These are phyloP conservation scores for Ophiostoma sp. DNA, from an alignment of 2,329 filamentous ascomycete species.

Conservation along the genomic window DNA sequence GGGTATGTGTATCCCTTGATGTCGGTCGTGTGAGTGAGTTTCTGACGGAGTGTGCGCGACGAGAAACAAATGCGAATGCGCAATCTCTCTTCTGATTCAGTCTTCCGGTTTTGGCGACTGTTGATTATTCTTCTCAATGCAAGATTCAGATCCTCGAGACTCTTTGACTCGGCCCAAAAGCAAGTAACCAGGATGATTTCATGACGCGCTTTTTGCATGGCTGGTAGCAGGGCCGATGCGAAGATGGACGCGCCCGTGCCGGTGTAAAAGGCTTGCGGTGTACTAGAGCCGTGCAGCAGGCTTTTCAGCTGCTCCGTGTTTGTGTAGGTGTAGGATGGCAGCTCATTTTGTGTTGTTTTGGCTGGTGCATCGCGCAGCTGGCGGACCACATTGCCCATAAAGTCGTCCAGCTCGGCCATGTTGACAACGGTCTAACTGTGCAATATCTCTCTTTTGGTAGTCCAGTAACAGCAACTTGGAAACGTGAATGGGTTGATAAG, in stretches of 20 bases:
- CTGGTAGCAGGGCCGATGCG: slow-evolving; percentile 52
- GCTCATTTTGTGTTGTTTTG: slow-evolving; percentile 32
- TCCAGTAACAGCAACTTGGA: background rate
- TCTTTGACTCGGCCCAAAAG: slow-evolving; percentile 50
- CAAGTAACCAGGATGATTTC: slow-evolving; percentile 29
- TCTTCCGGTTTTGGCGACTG: slow-evolving; percentile 46
- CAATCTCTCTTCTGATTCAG: slow-evolving; percentile 35
- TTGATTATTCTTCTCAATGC: slow-evolving; percentile 41
- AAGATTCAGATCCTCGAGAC: slow-evolving; percentile 52
- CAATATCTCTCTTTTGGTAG: background rate
- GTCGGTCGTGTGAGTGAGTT: slow-evolving; percentile 65
- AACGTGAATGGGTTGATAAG: background rate
- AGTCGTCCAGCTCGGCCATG: slow-evolving; percentile 27
- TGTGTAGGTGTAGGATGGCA: slow-evolving; percentile 46
- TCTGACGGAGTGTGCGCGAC: slow-evolving; percentile 65
- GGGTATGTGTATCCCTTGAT: slow-evolving; percentile 58
- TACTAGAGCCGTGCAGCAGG: slow-evolving; percentile 45
- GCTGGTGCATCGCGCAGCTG: slow-evolving; percentile 25
- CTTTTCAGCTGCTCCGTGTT: slow-evolving; percentile 32
- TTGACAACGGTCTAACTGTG: background rate
- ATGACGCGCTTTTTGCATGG: slow-evolving; percentile 42
- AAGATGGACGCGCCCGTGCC: slow-evolving; percentile 57
- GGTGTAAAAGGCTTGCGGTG: slow-evolving; percentile 45
- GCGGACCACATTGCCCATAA: slow-evolving; percentile 28
- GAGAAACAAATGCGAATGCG: slow-evolving; percentile 72